Conservation (phyloP, 2,329 filamentous ascomycete species). For the Fusarium temperatum region DNA sequence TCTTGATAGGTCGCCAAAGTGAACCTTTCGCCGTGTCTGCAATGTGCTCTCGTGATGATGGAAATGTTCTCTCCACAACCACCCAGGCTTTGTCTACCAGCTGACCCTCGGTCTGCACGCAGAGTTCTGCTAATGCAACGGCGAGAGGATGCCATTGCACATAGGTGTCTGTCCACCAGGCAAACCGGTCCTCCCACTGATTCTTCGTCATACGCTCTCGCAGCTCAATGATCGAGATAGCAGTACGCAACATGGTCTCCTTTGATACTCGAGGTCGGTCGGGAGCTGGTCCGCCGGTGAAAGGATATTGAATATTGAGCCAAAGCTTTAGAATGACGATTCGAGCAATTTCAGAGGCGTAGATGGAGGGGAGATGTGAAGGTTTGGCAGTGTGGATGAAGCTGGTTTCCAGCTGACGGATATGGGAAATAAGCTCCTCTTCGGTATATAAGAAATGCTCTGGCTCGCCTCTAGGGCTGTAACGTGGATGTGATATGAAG, state of each 20-base stretch:
- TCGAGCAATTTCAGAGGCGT: constrained; percentile 52
- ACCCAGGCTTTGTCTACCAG: constrained; percentile 60
- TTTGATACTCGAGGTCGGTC: constrained; percentile 47
- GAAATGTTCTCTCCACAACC: constrained; percentile 57
- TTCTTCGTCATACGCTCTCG: constrained; percentile 46
- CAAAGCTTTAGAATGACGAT: constrained; percentile 58
- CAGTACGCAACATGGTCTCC: constrained; percentile 56
- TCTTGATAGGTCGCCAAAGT: constrained; percentile 64
- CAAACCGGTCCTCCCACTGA: constrained; percentile 50
- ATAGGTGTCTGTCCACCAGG: constrained; percentile 60
- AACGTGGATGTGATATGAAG: constrained; percentile 49
- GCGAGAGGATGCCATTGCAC: constrained; percentile 66
- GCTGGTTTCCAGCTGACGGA: constrained; percentile 50
- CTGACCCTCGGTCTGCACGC: constrained; percentile 55
- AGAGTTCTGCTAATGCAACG: constrained; percentile 62
- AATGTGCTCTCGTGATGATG: constrained; percentile 54
- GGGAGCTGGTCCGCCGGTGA: constrained; percentile 46
- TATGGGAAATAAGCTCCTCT: constrained; percentile 52
- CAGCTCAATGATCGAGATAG: constrained; percentile 58
- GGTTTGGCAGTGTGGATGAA: constrained; percentile 51
- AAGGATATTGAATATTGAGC: constrained; percentile 57
- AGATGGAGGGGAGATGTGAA: constrained; percentile 46
- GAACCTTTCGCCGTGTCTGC: constrained; percentile 60
- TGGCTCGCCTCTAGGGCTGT: constrained; percentile 25
- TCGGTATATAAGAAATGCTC: constrained; percentile 44